Evolutionary conservation across 225 moss, liverwort and hornwort species (phyloP).

Genomic region (Climacium dendroides): DNA sequence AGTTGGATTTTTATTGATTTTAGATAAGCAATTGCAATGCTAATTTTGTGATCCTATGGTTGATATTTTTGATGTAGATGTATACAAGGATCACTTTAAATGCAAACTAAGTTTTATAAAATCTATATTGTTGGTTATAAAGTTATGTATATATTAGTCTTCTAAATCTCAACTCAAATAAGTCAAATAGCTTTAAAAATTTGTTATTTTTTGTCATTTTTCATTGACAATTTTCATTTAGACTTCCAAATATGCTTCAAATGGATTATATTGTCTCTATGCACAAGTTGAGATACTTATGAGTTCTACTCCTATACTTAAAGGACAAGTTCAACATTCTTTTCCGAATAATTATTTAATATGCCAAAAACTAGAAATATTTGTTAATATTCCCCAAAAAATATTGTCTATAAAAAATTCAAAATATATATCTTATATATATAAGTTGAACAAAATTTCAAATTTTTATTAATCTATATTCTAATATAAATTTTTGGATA

Average conservation of each 20-base stretch:
- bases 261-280: not conserved
- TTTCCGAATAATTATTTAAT: no score
- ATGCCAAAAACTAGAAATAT: no score
- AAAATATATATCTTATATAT: no score
- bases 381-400: accelerated
- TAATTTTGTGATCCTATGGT: not conserved
- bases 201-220: not conserved
- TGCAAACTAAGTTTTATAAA: not conserved
- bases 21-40: accelerated
- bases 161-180: not conserved
- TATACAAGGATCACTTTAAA: not conserved
- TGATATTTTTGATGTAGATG: not conserved
- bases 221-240: not conserved
- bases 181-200: not conserved
- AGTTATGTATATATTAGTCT: not conserved
- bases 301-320: accelerated
- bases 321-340: not conserved
- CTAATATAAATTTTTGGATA: no score
- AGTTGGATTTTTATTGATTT: not conserved
- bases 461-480: not conserved
- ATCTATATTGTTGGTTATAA: not conserved
- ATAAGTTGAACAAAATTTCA: no score
- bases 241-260: not conserved
- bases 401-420: no score
- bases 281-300: not conserved